Conservation (phyloP, 768 basidiomycete species). For the Coprinopsis sp. region DNA sequence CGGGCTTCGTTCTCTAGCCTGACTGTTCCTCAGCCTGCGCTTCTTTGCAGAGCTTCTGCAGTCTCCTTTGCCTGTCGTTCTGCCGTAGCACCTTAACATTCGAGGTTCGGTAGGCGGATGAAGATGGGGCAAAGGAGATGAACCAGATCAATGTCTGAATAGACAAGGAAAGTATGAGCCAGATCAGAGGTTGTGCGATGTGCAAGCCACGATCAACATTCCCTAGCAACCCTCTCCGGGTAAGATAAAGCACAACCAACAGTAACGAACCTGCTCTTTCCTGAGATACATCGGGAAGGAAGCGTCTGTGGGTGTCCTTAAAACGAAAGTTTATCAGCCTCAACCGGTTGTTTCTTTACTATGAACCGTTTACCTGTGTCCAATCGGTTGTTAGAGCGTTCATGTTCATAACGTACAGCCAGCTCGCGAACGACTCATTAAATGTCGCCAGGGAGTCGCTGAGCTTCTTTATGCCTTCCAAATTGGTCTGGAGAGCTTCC, state of each 20-base stretch:
- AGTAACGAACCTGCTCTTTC: conserved; percentile 50
- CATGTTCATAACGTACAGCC: conserved; percentile 91
- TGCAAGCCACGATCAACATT: too few species aligned
- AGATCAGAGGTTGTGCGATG: too few species aligned
- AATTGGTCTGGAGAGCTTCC: conserved; percentile 71
- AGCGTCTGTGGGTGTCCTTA: conserved; percentile 54
- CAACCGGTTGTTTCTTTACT: not conserved
- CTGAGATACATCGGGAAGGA: conserved; percentile 57
- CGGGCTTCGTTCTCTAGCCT: conserved; percentile 18
- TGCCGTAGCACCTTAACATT: conserved; percentile 19
- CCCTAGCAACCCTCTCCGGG: too few species aligned
- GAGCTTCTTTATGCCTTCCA: conserved; percentile 65
- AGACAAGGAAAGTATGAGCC: too few species aligned
- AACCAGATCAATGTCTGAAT: too few species aligned
- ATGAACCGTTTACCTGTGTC: conserved; percentile 57
- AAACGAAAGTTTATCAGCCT: not conserved
- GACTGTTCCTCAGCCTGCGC: conserved; percentile 28
- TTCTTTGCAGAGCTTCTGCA: conserved; percentile 45
- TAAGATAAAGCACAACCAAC: not conserved
- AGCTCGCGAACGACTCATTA: conserved; percentile 92
- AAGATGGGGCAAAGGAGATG: too few species aligned
- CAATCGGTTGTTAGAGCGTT: conserved; percentile 92
- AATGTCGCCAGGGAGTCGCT: conserved; percentile 76
- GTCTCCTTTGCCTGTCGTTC: conserved; percentile 59
- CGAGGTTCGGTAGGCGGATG: too few species aligned